Evolutionary conservation across 768 basidiomycete genomes (phyloP), one percentile per base, ranked within the genome.

Genomic region (Suillus ampliporus): DNA sequence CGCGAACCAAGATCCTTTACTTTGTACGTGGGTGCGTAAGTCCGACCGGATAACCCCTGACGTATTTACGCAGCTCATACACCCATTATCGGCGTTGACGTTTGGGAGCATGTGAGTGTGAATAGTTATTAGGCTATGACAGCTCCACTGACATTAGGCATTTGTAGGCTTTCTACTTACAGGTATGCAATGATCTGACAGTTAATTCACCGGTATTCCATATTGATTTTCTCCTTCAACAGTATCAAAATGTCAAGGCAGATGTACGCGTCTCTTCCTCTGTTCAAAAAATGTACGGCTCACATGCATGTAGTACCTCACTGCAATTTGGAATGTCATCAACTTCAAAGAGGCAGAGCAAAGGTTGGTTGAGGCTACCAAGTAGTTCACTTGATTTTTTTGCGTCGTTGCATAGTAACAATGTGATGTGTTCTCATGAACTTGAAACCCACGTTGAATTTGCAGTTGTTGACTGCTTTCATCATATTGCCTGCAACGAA

Each of bases 1-100:
- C 14, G 80, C 94, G 8, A 99, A 99, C 81, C 97, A 99, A 79
- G 97, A 99, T 74, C 97, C 97, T 28, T 79, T 95, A 57, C 78
- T 86, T n/a, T 77, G 84, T 84, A 68, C n/a, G 82, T 75, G 7
- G n/a, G 3, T 28, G 13, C 7, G 2, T n/a, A 2, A 17, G n/a
- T 28, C 6, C 7, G 51, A 19, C 51, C 21, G 17, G 7, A 17
- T 31, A 44, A 15, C 17, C 5, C 34, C 61, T 76, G 21, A 76
- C 4, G 4, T 54, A 2, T 57, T 60, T 40, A 40, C 26, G 54
- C 13, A 92, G 92, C 89, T 4, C 92, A 95, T 77, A 83, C 84
- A 19, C 95, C 97, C 21, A 89, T 99, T 72, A 86, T 99, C 73
- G 97, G 97, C 38, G 89, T 99, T 67, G 97, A 99, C 78, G 90